Base-by-base conservation (phyloP, 208 protist species). In the Tetramitus jugosus region DNA sequence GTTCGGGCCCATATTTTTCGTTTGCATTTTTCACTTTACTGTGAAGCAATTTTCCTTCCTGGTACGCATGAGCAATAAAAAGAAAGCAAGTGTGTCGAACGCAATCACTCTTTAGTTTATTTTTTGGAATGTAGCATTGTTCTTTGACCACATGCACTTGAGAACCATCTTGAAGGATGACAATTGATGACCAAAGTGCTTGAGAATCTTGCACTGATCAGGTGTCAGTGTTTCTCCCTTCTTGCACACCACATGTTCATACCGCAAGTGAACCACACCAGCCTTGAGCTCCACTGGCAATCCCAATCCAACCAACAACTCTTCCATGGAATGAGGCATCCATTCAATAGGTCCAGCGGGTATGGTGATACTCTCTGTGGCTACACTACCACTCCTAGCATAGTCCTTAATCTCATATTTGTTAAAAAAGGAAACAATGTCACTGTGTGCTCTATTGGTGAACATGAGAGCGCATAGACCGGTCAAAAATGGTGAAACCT, bases 301-400 rank as follows among this genome's bases (percentile, higher is more conserved):
- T 40, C 45, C 45, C 4, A 75, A 26, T 40, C 14, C 4, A 2
- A 60, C 23, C 10, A 75, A 37, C 23, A 26, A 6, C 60, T 56
- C 20, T 76, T 88, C 86, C 78, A 88, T 81, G n/a, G 83, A 80
- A 23, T 87, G 84, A 6, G 71, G 31, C 53, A 88, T 79, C 35
- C 62, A 35, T 17, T 60, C 43, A 4, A 88, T 61, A 40, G 83
- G 76, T 13, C 86, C 86, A 43, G 72, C 60, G 60, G 49, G 29
- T 33, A 86, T 31, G 8, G 40, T 40, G 74, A 88, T 77, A 10
- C 76, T 86, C 75, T 88, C 80, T 14, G 56, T 81, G 52, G 85
- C 40, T 13, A 78, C 52, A 37, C 80, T 84, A 29, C 86, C 86
- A 14, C 42, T 31, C 42, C 79, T 72, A 65, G 86, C 82, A 53